A percentile compares a stretch with the other conserved stretches of the same genome.
phyloP scores from a whole-genome alignment of 139 green algal species.

The Chlorella ohadii region DNA sequence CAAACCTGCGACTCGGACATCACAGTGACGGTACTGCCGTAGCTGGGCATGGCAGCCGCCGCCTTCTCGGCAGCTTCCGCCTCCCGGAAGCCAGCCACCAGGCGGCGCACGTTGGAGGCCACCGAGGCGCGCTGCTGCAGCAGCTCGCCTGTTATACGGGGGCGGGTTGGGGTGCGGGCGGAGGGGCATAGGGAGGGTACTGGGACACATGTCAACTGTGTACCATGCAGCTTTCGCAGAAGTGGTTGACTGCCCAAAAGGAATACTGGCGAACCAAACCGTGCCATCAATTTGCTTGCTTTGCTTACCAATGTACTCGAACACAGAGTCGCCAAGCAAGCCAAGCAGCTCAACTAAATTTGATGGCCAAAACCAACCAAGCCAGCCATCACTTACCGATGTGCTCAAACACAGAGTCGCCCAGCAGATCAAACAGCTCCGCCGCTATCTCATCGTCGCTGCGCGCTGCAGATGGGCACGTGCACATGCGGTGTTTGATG shows the following conservation, averaged over 20 bases:
- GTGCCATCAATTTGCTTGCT: too few species aligned
- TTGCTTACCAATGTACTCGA: constrained; percentile 69
- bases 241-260: too few species aligned
- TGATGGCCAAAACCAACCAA: too few species aligned
- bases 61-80: constrained; percentile 40
- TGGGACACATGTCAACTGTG: too few species aligned
- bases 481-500: too few species aligned
- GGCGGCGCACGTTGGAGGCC: constrained; percentile 29
- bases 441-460: constrained; percentile 67
- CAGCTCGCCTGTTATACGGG: constrained; percentile 14
- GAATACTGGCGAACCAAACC: too few species aligned
- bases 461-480: not conserved
- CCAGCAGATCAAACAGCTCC: constrained; percentile 88
- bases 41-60: constrained; percentile 37
- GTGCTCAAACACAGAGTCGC: constrained; percentile 76
- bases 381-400: too few species aligned
- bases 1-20: constrained; percentile 22
- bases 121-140: constrained; percentile 48
- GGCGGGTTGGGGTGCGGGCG: not conserved
- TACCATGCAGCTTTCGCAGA: too few species aligned
- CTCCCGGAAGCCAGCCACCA: constrained; percentile 40
- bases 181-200: too few species aligned
- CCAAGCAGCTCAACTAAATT: constrained; percentile 91
- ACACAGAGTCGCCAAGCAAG: constrained; percentile 76
- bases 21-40: constrained; percentile 59